Evolutionary conservation across 2,329 filamentous ascomycete genomes (phyloP), one percentile per base, ranked within the genome.

Genomic region (Pseudocercospora crystallina): DNA sequence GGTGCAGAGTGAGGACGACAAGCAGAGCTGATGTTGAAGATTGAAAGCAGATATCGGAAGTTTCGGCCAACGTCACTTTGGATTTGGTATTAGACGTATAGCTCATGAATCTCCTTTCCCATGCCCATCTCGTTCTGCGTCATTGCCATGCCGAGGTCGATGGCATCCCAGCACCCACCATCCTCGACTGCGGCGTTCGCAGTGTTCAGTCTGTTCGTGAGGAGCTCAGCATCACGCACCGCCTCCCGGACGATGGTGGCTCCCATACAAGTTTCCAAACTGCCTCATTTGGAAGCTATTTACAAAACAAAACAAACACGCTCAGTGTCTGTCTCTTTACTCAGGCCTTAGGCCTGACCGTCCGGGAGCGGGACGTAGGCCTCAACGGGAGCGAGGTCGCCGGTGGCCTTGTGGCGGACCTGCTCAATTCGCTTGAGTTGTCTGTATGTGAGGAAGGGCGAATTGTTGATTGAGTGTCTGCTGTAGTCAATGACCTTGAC

Each of bases 171-270:
- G 36, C 43, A 14, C 31, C 44, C 49, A 39, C 38, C 49, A 40
- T 52, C 44, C 38, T 47, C 49, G 37, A 48, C 46, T 49, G 46
- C 42, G 41, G 36, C 49, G 45, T 49, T 49, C 31, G 46, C n/a
- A n/a, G n/a, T n/a, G n/a, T n/a, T 26, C 20, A 26, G 7, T 26
- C 20, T 26, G 20, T 26, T 26, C 20, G 31, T 17, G 38, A 29
- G 47, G 51, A 54, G 47, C 51, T 54, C 13, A 49, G 51, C 51
- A 54, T 51, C 2, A 35, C 39, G 31, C 37, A 39, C 41, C 46
- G 46, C 51, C 51, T 33, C 51, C 51, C 51, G 41, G 36, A 43
- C 41, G 38, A 37, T 49, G 39, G 51, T 54, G 51, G 42, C 51
- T 54, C 51, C 47, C 37, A 40, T 43, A 54, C 51, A 7, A n/a